phyloP scores from a whole-genome alignment of 2,329 filamentous ascomycete species.

The Aschersonia sp. region DNA sequence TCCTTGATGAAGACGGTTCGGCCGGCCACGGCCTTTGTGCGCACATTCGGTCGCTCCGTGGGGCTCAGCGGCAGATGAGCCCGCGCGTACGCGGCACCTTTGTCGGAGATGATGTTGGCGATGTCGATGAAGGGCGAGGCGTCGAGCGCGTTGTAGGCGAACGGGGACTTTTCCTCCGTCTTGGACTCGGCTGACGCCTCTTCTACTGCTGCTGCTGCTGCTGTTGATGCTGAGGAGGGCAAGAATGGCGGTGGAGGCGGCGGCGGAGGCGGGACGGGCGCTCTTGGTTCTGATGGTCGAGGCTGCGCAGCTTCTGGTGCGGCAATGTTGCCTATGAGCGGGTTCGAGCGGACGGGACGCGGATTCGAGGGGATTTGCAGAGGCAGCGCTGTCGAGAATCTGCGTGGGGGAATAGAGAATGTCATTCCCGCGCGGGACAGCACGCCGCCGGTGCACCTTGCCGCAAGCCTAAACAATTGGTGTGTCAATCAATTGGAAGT shows the following conservation, averaged over 20 bases:
- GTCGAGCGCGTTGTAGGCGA: conserved; percentile 7
- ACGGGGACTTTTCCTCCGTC: neutral
- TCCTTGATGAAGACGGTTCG: conserved; percentile 23
- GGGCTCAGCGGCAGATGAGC: conserved; percentile 7
- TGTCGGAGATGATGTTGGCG: conserved; percentile 18
- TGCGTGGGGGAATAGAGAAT: conserved; percentile 8
- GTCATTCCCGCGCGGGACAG: conserved; percentile 14
- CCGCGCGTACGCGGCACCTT: conserved; percentile 10
- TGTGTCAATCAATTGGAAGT: too few relatives aligned
- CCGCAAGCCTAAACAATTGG: conserved; percentile 10
- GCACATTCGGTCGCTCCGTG: conserved; percentile 13
- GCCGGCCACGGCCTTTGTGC: conserved; percentile 18
- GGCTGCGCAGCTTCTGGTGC: conserved; percentile 6
- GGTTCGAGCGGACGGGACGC: conserved; percentile 11
- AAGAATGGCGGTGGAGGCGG: conserved; percentile 3
- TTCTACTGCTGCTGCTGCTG: conserved; percentile 3
- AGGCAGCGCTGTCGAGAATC: conserved; percentile 17
- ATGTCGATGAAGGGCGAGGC: conserved; percentile 15
- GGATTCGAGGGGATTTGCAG: conserved; percentile 9
- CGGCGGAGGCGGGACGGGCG: conserved; percentile 7
- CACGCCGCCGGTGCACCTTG: conserved; percentile 15
- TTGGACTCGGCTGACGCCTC: too few relatives aligned
- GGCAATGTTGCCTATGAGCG: conserved; percentile 14
- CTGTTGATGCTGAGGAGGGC: neutral
- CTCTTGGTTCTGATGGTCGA: neutral